These are phyloP conservation scores for Jaltomata sinuosa DNA, from an alignment of 257 asterid species.

Conservation along the genomic window DNA sequence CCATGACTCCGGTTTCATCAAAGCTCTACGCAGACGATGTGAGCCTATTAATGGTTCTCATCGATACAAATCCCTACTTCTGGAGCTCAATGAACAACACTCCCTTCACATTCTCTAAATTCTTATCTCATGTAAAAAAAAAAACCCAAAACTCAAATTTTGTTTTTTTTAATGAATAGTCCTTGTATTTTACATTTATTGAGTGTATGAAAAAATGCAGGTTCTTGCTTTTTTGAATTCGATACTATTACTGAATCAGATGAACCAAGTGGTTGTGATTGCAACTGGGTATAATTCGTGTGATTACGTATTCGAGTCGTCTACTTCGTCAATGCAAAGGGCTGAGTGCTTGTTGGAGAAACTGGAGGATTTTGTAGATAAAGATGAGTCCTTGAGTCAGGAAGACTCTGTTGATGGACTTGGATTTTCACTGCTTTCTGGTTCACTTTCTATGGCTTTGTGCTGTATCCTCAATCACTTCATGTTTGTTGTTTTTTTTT, in stretches of 20 bases:
- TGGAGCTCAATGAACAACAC: slow-evolving; percentile 66
- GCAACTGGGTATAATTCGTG: slow-evolving; percentile 78
- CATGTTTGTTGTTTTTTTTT: not conserved
- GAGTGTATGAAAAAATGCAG: slow-evolving; percentile 28
- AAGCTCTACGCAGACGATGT: slow-evolving; percentile 51
- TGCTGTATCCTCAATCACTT: slow-evolving; percentile 63
- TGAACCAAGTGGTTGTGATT: slow-evolving; percentile 80
- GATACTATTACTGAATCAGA: slow-evolving; percentile 57
- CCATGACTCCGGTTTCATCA: slow-evolving; percentile 4
- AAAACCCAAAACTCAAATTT: not conserved
- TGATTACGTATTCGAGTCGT: slow-evolving; percentile 65
- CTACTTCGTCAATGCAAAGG: slow-evolving; percentile 38
- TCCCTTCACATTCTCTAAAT: slow-evolving; percentile 43
- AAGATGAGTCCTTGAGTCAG: slow-evolving; percentile 47
- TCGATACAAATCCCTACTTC: slow-evolving; percentile 76
- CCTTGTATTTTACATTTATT: not conserved
- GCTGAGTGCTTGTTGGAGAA: slow-evolving; percentile 63
- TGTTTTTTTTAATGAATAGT: not conserved
- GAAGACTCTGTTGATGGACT: slow-evolving; percentile 57
- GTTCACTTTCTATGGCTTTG: slow-evolving; percentile 94
- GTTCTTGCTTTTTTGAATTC: slow-evolving; percentile 78
- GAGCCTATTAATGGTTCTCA: slow-evolving; percentile 69
- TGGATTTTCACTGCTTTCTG: slow-evolving; percentile 72
- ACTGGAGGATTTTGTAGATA: slow-evolving; percentile 66
- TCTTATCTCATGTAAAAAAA: slow-evolving; percentile 62